Conservation (phyloP, 176 grass and related monocot genomes). For the Rhynchospora tenuis region DNA sequence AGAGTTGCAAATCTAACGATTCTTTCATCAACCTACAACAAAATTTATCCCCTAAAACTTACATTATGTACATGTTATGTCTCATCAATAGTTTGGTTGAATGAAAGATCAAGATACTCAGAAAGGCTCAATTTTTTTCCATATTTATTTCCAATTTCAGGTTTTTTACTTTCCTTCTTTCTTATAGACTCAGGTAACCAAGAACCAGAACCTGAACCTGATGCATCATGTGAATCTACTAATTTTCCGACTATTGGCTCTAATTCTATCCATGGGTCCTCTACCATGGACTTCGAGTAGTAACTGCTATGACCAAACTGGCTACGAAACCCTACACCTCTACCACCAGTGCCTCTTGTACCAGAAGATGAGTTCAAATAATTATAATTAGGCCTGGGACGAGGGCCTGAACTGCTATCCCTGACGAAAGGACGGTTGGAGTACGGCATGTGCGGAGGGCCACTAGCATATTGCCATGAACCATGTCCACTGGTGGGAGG, state of each 20-base stretch:
- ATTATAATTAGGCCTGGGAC: conserved; percentile 7
- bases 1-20: background rate
- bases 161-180: conserved; percentile 7
- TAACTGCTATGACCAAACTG: background rate
- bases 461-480: background rate
- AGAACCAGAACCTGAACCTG: background rate
- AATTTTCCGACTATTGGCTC: conserved; percentile 24
- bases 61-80: background rate
- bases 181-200: conserved; percentile 20
- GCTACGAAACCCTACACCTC: conserved; percentile 7
- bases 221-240: background rate
- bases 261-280: conserved; percentile 28
- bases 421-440: background rate
- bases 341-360: conserved; percentile 18
- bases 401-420: background rate
- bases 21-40: background rate
- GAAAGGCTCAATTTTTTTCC: conserved; percentile 27
- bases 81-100: conserved; percentile 23
- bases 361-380: conserved; percentile 10
- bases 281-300: conserved; percentile 27
- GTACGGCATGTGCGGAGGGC: background rate
- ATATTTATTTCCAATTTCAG: conserved; percentile 8
- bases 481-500: background rate
- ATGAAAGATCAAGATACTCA: conserved; percentile 30
- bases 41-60: background rate